Conservation (phyloP, 2,329 filamentous ascomycete species). For the Cercospora sesami region DNA sequence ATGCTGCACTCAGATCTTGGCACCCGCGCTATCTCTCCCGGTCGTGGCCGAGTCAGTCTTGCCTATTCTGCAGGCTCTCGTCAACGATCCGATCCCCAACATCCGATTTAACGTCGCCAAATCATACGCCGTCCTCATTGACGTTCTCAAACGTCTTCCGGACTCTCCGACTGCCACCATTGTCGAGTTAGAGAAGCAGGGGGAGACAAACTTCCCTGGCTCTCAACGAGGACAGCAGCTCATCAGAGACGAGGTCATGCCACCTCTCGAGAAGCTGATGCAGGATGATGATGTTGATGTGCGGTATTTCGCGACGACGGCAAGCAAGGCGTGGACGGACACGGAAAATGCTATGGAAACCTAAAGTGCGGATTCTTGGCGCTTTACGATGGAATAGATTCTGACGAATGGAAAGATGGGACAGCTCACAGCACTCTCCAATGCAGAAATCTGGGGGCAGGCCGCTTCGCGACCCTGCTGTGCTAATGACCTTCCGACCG, state of each 20-base stretch:
- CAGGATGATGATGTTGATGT: conserved; percentile 98
- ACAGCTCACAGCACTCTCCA: conserved; percentile 7
- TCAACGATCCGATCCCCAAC: conserved; percentile 93
- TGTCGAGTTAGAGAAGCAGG: conserved; percentile 78
- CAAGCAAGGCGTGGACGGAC: conserved; percentile 58
- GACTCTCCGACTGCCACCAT: conserved; percentile 73
- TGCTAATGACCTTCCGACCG: not conserved
- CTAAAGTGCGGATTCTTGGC: conserved; percentile 27
- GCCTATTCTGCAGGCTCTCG: conserved; percentile 93
- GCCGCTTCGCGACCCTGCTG: conserved; percentile 1
- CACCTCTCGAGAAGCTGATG: conserved; percentile 91
- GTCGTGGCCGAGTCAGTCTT: conserved; percentile 92
- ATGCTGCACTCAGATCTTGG: conserved; percentile 68
- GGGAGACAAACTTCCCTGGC: conserved; percentile 55
- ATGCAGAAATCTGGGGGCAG: not conserved
- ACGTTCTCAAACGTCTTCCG: conserved; percentile 86
- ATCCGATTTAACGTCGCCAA: conserved; percentile 99
- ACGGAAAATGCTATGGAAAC: conserved; percentile 38
- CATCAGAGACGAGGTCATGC: conserved; percentile 65
- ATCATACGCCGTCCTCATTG: conserved; percentile 87
- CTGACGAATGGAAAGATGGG: conserved; percentile 11
- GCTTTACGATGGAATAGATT: conserved; percentile 2
- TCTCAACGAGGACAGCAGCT: conserved; percentile 37
- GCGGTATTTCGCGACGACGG: conserved; percentile 93
- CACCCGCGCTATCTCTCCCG: conserved; percentile 86